These are phyloP conservation scores for Chytridiales sp. DNA, from an alignment of 371 early-diverging fungal species.

Conservation along the genomic window DNA sequence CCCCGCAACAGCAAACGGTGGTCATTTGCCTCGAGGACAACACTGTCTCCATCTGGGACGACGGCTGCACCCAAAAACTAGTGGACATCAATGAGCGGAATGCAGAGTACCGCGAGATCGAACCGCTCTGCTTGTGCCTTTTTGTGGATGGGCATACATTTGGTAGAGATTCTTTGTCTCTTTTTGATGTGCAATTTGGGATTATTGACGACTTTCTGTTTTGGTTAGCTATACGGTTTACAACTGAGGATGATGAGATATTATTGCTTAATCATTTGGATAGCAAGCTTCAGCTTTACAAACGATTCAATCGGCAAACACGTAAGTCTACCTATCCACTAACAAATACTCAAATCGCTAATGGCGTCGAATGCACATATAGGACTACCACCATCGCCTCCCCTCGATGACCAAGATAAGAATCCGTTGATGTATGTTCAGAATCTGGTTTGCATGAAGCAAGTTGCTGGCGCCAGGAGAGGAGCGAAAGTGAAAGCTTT, in stretches of 20 bases:
- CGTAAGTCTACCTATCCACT: not conserved
- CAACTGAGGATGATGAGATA: constrained; percentile 32
- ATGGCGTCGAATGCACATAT: no score
- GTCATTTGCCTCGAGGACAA: not conserved
- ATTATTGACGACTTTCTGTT: not conserved
- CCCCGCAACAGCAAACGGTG: not conserved
- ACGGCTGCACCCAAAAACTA: not conserved
- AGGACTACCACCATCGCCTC: constrained; percentile 16
- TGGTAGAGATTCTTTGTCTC: constrained; percentile 14
- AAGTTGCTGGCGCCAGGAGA: constrained; percentile 81
- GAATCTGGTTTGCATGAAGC: constrained; percentile 86
- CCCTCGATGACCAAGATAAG: constrained; percentile 23
- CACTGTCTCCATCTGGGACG: not conserved
- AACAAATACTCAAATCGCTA: no score
- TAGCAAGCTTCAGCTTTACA: not conserved
- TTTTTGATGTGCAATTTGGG: not conserved
- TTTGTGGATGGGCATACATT: constrained; percentile 8
- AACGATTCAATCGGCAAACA: not conserved
- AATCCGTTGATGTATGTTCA: constrained; percentile 79
- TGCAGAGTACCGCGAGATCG: constrained; percentile 25
- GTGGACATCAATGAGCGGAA: no score
- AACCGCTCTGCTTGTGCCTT: constrained; percentile 24
- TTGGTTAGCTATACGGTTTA: constrained; percentile 28
- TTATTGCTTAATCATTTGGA: constrained; percentile 29
- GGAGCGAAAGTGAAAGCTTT: constrained; percentile 92